Evolutionary conservation across 768 basidiomycete species (phyloP), one percentile per base, ranked within the genome.

Genomic region (Clitopilus passeckerianus): DNA sequence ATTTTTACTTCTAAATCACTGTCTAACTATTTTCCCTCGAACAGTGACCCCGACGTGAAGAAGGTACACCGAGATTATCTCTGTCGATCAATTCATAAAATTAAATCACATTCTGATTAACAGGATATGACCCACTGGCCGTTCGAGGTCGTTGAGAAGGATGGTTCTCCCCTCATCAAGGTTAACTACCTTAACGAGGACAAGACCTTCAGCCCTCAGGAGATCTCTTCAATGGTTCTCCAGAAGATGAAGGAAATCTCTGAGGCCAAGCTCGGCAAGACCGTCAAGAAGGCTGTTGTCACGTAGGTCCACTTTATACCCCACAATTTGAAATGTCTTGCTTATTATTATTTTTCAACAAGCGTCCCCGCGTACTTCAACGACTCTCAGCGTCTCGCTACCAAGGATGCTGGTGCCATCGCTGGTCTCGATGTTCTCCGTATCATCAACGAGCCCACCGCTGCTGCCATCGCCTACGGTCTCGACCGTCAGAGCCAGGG

Each of bases 381-480:
- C 77, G 97, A 98, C 81, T 99, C 97, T 24, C 97, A 99, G 74
- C 95, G 97, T 81, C 83, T 97, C 63, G 96, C 97, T 56, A 98
- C 97, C 74, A 98, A 98, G 80, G 97, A 99, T 76, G 97, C 97
- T 63, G 97, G 97, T 76, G 84, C 91, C 67, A 99, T 99, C 67
- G 86, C 97, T 69, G 97, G 97, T 64, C 92, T 99, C 63, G 95
- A 99, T 72, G 95, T 99, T 68, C 93, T 99, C 77, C 96, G 97
- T 79, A 99, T 99, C 83, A 99, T 99, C 83, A 99, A 99, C 79
- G 97, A 99, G 81, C 97, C 97, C 63, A 99, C 97, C 57, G 97
- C 97, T 56, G 97, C 97, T 60, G 97, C 97, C 71, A 98, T 99
- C 67, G 97, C 97, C 55, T 98, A 98, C 74, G 97, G 97, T 83